Conservation (phyloP, 495 filamentous ascomycete genomes). For the Daldinia caldariorum region DNA sequence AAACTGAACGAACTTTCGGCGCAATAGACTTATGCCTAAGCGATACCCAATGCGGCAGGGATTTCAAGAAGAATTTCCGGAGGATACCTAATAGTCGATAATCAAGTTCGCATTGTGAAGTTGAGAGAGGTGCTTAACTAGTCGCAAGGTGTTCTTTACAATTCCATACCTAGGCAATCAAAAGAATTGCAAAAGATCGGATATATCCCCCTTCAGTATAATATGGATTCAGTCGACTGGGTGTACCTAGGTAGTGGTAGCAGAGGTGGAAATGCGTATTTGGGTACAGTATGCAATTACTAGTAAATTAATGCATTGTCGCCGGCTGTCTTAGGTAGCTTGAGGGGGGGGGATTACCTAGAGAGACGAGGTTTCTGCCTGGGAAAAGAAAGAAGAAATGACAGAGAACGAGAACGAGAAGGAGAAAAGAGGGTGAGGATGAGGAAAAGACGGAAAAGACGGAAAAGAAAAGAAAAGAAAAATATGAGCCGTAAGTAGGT, state of each 20-base stretch:
- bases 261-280: not conserved
- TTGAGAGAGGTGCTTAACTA: not conserved
- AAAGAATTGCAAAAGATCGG: not conserved
- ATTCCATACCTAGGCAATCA: not conserved
- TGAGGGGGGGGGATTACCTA: not conserved
- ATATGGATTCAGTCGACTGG: not conserved
- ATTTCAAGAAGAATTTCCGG: not conserved
- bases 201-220: not conserved
- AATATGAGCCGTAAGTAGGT: not conserved
- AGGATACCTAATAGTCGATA: not conserved
- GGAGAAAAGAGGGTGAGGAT: no score
- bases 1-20: constrained; percentile 65
- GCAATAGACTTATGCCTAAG: not conserved
- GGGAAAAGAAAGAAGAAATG: not conserved
- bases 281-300: not conserved
- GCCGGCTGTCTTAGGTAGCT: not conserved
- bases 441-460: no score
- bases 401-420: no score
- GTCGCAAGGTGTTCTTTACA: not conserved
- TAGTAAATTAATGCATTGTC: constrained; percentile 1
- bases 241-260: no score
- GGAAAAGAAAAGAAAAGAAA: no score
- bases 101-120: not conserved
- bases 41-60: not conserved
- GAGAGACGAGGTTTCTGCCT: not conserved